phyloP scores from a whole-genome alignment of 2,329 filamentous ascomycete species.

The Fusarium liriodendri region DNA sequence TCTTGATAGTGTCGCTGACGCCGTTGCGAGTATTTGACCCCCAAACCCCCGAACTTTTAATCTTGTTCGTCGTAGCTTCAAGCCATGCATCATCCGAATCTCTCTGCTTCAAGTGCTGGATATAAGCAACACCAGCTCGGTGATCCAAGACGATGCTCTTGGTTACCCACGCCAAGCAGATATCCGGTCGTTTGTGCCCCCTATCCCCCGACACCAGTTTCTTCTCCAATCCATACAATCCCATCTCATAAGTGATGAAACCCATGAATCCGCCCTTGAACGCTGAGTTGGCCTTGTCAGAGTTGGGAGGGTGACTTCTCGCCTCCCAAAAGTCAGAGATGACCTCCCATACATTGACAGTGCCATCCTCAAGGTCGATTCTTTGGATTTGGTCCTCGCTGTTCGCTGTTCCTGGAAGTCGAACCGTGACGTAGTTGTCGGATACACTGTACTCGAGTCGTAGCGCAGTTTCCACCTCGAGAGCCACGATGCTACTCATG shows the following conservation, averaged over 20 bases:
- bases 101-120: constrained; percentile 63
- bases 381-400: constrained; percentile 14
- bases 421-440: constrained; percentile 51
- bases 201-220: constrained; percentile 42
- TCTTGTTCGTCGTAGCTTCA: constrained; percentile 40
- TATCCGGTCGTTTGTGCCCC: constrained; percentile 68
- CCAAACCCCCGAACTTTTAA: constrained; percentile 52
- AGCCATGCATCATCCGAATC: constrained; percentile 48
- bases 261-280: constrained; percentile 90
- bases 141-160: constrained; percentile 85
- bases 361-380: constrained; percentile 40
- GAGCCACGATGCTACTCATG: constrained; percentile 79
- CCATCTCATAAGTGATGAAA: constrained; percentile 87
- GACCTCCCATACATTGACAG: constrained; percentile 61
- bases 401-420: constrained; percentile 32
- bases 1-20: constrained; percentile 3
- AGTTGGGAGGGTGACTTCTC: constrained; percentile 40
- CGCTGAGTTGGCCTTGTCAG: constrained; percentile 49
- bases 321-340: constrained; percentile 58
- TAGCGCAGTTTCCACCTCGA: constrained; percentile 68
- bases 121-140: constrained; percentile 65
- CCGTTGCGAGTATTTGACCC: constrained; percentile 9
- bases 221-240: constrained; percentile 59
- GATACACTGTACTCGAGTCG: constrained; percentile 69
- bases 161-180: constrained; percentile 81